phyloP scores from a whole-genome alignment of 306 rosid genomes.

The Aeschynomene evenia region DNA sequence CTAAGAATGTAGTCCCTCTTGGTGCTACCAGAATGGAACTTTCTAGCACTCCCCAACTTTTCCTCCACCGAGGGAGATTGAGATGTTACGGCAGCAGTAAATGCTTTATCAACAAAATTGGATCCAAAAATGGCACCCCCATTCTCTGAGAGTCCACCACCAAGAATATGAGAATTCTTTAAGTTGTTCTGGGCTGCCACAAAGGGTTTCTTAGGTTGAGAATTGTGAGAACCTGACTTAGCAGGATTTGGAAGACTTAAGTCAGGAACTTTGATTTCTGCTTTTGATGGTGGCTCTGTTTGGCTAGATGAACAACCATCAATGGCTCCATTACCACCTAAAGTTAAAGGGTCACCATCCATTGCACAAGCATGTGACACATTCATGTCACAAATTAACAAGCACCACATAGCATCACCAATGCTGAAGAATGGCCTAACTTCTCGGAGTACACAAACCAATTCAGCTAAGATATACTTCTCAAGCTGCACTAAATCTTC shows the following conservation, averaged over 20 bases:
- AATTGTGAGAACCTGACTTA: slow-evolving; percentile 47
- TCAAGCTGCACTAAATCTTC: slow-evolving; percentile 78
- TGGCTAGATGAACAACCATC: slow-evolving; percentile 36
- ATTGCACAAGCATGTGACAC: slow-evolving; percentile 87
- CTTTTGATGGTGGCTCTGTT: slow-evolving; percentile 43
- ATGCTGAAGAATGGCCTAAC: slow-evolving; percentile 78
- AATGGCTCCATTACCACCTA: slow-evolving; percentile 38
- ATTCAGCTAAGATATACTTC: slow-evolving; percentile 71
- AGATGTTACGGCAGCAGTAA: slow-evolving; percentile 40
- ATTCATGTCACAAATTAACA: slow-evolving; percentile 75
- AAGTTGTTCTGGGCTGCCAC: slow-evolving; percentile 27
- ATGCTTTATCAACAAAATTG: slow-evolving; percentile 38
- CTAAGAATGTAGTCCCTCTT: slow-evolving; percentile 78
- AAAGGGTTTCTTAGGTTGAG: slow-evolving; percentile 47
- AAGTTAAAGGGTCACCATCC: slow-evolving; percentile 56
- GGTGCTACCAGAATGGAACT: slow-evolving; percentile 54
- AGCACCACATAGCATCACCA: slow-evolving; percentile 95
- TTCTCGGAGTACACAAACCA: slow-evolving; percentile 80
- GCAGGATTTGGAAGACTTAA: slow-evolving; percentile 49
- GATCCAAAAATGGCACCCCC: slow-evolving; percentile 40
- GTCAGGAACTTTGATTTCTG: slow-evolving; percentile 48
- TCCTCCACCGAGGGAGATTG: slow-evolving; percentile 51
- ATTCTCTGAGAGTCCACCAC: slow-evolving; percentile 43
- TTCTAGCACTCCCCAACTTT: slow-evolving; percentile 55
- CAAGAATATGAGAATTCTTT: slow-evolving; percentile 41